Evolutionary conservation across 1,284 basidiomycete species (phyloP).

Genomic region (Microbotryomycetes sp.): DNA sequence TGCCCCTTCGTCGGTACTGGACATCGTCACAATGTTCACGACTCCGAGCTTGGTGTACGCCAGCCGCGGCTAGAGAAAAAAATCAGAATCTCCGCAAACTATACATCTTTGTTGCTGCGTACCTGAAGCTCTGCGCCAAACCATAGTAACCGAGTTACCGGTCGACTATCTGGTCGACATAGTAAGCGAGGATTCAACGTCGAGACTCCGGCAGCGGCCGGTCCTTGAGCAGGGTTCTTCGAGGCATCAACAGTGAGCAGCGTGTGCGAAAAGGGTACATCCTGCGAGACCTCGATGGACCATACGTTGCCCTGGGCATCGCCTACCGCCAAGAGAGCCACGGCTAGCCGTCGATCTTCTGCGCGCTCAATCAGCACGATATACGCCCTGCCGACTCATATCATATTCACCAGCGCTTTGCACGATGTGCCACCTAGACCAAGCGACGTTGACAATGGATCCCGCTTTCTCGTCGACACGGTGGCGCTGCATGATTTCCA

Average conservation of each 20-base stretch:
- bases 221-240: background rate
- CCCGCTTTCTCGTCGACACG: slow-evolving; percentile 1
- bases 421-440: slow-evolving; percentile 9
- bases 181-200: background rate
- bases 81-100: no score
- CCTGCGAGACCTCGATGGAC: slow-evolving; percentile 9
- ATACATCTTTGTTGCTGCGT: no score
- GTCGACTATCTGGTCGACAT: slow-evolving; percentile 2
- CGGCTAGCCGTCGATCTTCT: background rate
- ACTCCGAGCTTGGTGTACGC: slow-evolving; percentile 19
- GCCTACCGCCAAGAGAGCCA: slow-evolving; percentile 3
- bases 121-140: no score
- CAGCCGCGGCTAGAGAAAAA: slow-evolving; percentile 6
- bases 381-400: no score
- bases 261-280: background rate
- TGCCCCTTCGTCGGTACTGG: background rate
- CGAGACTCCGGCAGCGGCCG: background rate
- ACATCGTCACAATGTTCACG: background rate
- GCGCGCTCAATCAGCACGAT: no score
- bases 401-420: no score
- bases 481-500: slow-evolving; percentile 4
- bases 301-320: slow-evolving; percentile 18
- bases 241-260: background rate
- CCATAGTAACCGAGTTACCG: slow-evolving; percentile 18
- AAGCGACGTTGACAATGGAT: slow-evolving; percentile 5